Base-by-base conservation (phyloP, 345 rosid genomes). In the Dipteronia dyeriana region DNA sequence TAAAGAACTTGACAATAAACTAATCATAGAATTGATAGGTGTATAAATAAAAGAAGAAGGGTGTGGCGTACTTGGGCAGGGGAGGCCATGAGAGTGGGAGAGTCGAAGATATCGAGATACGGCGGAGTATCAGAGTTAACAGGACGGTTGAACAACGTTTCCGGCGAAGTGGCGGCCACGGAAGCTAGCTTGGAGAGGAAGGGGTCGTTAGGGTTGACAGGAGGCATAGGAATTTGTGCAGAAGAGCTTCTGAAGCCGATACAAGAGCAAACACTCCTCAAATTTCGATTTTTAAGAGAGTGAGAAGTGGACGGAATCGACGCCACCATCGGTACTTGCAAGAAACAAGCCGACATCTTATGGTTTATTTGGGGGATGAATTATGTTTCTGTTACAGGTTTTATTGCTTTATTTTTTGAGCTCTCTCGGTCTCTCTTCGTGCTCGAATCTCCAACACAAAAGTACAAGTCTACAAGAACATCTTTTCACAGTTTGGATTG, bases 21-120 rank as follows among this genome's bases (percentile, higher is more conserved):
- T 3, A 41, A 60, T 12, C 5, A 38, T 22, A 39, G 12, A 26
- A 10, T 4, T 7, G 0, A 19, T 8, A 73, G 26, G 19, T 25
- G 5, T 31, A 31, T 31, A 31, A 31, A 31, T 31, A 31, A 31
- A 31, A 0, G n/a, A n/a, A n/a, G n/a, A n/a, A n/a, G n/a, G n/a
- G n/a, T n/a, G n/a, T n/a, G 38, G 41, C 75, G 74, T 71, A 91
- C 97, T 76, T 88, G 91, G 45, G 95, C 94, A 49, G 95, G 95
- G 62, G 97, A 80, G 62, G 95, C 90, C 97, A 92, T 93, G 85
- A 88, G 89, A 86, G 83, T 79, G 65, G 97, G 91, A 23, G 95
- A 86, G 31, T 89, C 94, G 51, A 90, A 89, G 81, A 95, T 78
- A 85, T 93, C 95, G 34, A 91, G 82, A 74, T 73, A 95, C 41